Percentiles rank a stretch among this genome's conserved stretches.
Conservation (phyloP, 352 stramenopile genomes). For the Globisporangium ultimum region DNA sequence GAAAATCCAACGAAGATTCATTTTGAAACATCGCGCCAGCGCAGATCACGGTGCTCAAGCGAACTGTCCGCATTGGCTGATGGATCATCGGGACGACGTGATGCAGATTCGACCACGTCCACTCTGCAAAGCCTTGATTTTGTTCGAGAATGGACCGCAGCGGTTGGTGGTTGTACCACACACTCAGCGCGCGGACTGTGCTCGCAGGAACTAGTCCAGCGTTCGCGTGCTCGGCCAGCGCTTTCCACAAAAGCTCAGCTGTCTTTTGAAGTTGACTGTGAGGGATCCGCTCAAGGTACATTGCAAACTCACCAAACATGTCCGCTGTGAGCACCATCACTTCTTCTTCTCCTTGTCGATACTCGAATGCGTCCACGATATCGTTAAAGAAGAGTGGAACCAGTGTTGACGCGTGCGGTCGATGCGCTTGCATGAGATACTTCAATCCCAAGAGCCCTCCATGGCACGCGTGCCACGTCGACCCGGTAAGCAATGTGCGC, state of each 20-base stretch:
- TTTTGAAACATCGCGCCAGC: conserved; percentile 39
- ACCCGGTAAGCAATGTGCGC: conserved; percentile 47
- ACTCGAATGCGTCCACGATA: conserved; percentile 36
- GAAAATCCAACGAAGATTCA: not conserved
- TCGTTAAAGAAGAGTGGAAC: conserved; percentile 53
- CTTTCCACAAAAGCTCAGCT: conserved; percentile 39
- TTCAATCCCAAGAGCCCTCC: conserved; percentile 88
- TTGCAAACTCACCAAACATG: conserved; percentile 48
- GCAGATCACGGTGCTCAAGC: conserved; percentile 41
- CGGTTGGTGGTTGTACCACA: conserved; percentile 32
- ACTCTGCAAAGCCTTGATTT: conserved; percentile 17
- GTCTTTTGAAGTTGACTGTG: conserved; percentile 17
- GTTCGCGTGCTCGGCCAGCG: conserved; percentile 20
- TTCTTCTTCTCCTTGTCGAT: conserved; percentile 49
- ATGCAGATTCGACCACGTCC: conserved; percentile 30
- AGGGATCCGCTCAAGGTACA: conserved; percentile 24
- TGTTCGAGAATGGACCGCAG: conserved; percentile 23
- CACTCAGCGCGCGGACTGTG: conserved; percentile 29
- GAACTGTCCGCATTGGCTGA: conserved; percentile 40
- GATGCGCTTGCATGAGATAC: conserved; percentile 77
- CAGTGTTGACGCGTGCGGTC: conserved; percentile 30
- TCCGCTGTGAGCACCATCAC: conserved; percentile 53
- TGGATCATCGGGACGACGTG: conserved; percentile 54
- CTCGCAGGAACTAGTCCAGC: conserved; percentile 30
- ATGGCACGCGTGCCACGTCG: conserved; percentile 89